phyloP scores from a whole-genome alignment of 495 filamentous ascomycete genomes.

The Cairneyella variabilis region DNA sequence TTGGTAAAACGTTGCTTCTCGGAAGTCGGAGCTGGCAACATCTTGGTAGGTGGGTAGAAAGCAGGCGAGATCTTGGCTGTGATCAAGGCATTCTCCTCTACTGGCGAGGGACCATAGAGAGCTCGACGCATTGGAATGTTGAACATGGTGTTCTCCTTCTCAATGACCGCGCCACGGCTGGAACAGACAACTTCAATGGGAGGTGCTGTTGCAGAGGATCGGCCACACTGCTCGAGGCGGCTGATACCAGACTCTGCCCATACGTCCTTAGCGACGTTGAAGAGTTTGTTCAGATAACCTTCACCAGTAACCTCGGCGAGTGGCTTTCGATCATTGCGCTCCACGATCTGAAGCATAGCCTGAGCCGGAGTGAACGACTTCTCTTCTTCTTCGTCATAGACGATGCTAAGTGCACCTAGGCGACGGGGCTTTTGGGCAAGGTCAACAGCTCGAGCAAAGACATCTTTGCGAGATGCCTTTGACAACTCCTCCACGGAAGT shows the following conservation, averaged over 20 bases:
- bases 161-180: conserved; percentile 58
- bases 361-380: conserved; percentile 64
- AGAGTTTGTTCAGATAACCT: conserved; percentile 67
- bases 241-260: conserved; percentile 68
- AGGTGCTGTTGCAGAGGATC: conserved; percentile 76
- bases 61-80: conserved; percentile 60
- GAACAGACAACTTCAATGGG: conserved; percentile 77
- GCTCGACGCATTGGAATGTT: conserved; percentile 68
- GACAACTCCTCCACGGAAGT: conserved; percentile 68
- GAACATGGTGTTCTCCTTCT: conserved; percentile 76
- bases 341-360: conserved; percentile 74
- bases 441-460: conserved; percentile 58
- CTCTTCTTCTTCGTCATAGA: conserved; percentile 56
- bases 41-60: conserved; percentile 56
- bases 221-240: conserved; percentile 74
- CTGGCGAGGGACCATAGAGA: conserved; percentile 61
- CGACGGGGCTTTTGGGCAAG: conserved; percentile 19
- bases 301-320: conserved; percentile 68
- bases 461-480: conserved; percentile 54
- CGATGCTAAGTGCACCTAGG: conserved; percentile 41
- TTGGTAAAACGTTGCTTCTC: conserved; percentile 79
- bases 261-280: conserved; percentile 69
- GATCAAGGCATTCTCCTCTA: conserved; percentile 71
- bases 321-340: conserved; percentile 62
- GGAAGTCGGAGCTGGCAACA: conserved; percentile 73